Conservation (phyloP, 768 basidiomycete species). For the Dacryopinax spathularia region DNA sequence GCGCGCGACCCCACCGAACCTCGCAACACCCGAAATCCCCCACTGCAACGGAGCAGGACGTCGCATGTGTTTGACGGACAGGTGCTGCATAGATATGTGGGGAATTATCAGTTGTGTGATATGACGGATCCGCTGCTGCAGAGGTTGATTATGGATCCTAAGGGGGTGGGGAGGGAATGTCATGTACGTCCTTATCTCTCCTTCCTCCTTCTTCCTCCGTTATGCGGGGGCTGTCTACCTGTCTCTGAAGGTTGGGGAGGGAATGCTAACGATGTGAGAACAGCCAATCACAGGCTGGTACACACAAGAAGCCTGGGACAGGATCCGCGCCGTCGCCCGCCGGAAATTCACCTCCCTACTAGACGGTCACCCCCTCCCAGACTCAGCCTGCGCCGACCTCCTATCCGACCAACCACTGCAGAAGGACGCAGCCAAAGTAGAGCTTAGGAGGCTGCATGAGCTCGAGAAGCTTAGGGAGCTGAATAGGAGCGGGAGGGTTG, state of each 20-base stretch:
- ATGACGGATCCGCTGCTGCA: conserved; percentile 74
- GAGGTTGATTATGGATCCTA: conserved; percentile 60
- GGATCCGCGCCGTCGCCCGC: conserved; percentile 70
- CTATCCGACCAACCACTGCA: conserved; percentile 34
- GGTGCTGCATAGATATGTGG: conserved; percentile 65
- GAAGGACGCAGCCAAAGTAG: conserved; percentile 17
- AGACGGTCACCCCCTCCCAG: conserved; percentile 50
- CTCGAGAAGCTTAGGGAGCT: not conserved
- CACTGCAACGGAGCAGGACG: conserved; percentile 21
- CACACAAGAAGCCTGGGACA: conserved; percentile 54
- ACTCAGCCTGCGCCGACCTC: conserved; percentile 57
- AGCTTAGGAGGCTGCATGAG: not conserved
- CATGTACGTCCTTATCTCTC: conserved; percentile 39
- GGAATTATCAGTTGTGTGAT: conserved; percentile 89
- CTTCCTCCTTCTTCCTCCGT: not conserved
- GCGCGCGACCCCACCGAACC: too few relatives aligned
- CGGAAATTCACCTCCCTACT: conserved; percentile 73
- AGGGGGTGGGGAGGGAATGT: conserved; percentile 54
- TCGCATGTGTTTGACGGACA: conserved; percentile 85
- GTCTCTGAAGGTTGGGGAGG: too few relatives aligned
- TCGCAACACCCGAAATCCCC: too few relatives aligned
- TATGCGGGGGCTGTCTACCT: not conserved
- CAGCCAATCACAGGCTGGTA: conserved; percentile 98
- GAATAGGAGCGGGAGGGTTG: not conserved
- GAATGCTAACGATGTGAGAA: too few relatives aligned